Evolutionary conservation across 352 stramenopile genomes (phyloP).

Genomic region (Phytophthora kernoviae): DNA sequence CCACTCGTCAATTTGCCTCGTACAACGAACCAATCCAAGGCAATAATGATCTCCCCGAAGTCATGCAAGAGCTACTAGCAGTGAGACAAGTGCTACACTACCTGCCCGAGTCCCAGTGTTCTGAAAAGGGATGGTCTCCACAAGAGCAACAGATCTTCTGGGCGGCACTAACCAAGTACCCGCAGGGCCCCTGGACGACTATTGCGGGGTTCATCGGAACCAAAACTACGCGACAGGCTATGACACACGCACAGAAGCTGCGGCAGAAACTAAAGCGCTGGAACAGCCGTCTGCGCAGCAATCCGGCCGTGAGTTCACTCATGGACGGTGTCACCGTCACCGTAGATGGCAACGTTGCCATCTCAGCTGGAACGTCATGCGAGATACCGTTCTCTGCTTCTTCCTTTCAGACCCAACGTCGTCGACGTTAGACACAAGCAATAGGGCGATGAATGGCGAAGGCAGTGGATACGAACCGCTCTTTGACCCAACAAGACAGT

Average conservation of each 20-base stretch:
- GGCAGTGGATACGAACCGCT: slow-evolving; percentile 6
- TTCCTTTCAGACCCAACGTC: not conserved
- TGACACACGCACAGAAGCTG: slow-evolving; percentile 65
- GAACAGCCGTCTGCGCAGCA: slow-evolving; percentile 36
- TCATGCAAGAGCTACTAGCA: slow-evolving; percentile 41
- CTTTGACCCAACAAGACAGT: not conserved
- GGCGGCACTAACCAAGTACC: slow-evolving; percentile 40
- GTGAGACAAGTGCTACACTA: slow-evolving; percentile 44
- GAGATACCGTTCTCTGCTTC: slow-evolving; percentile 4
- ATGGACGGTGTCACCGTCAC: slow-evolving; percentile 27
- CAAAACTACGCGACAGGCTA: slow-evolving; percentile 59
- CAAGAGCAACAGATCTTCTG: slow-evolving; percentile 45
- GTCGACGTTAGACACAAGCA: not conserved
- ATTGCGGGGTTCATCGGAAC: slow-evolving; percentile 60
- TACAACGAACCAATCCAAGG: slow-evolving; percentile 1
- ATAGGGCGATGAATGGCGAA: not conserved
- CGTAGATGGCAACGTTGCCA: slow-evolving; percentile 1
- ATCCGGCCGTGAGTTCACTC: slow-evolving; percentile 28
- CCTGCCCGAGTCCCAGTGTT: slow-evolving; percentile 35
- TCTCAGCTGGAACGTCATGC: slow-evolving; percentile 3
- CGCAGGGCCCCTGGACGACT: slow-evolving; percentile 54
- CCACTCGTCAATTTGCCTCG: slow-evolving; percentile 25
- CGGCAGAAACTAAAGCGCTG: slow-evolving; percentile 54
- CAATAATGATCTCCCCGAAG: slow-evolving; percentile 40
- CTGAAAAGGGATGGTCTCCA: slow-evolving; percentile 32